Evolutionary conservation across 106 monocot species (phyloP).

Genomic region (Dioscorea dumetorum): DNA sequence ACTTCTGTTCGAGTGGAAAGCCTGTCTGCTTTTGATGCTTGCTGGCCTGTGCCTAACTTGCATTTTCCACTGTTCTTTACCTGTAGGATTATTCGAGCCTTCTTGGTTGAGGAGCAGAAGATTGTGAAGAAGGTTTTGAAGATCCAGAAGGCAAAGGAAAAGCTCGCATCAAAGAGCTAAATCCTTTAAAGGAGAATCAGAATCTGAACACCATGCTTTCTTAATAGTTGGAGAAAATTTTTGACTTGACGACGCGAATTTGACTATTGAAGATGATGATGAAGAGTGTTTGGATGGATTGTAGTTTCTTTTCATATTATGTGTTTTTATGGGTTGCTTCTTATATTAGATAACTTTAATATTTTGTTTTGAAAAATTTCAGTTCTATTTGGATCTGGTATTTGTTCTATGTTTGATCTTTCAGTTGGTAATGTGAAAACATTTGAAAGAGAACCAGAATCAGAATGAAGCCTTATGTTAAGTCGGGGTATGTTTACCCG

Average conservation of each 20-base stretch:
- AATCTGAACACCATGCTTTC: slow-evolving; percentile 6
- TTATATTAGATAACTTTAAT: no score
- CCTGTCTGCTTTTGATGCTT: no score
- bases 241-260: background rate
- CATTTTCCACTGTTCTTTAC: background rate
- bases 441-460: no score
- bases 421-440: no score
- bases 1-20: background rate
- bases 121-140: slow-evolving; percentile 41
- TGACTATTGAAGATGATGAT: background rate
- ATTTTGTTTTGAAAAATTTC: no score
- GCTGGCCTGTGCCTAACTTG: background rate
- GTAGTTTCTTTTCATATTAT: no score
- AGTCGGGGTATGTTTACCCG: no score
- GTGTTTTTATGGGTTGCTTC: no score
- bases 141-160: slow-evolving; percentile 32
- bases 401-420: no score
- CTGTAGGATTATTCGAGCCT: slow-evolving; percentile 45
- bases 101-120: slow-evolving; percentile 44
- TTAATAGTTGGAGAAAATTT: background rate
- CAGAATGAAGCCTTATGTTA: no score
- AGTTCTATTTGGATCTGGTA: no score
- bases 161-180: slow-evolving; percentile 24
- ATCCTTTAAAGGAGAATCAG: background rate
- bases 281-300: background rate